Percentiles rank a stretch among this genome's conserved stretches.
These are phyloP conservation scores for Catunica adiposa DNA, from an alignment of 2,329 filamentous ascomycete species.

Conservation along the genomic window DNA sequence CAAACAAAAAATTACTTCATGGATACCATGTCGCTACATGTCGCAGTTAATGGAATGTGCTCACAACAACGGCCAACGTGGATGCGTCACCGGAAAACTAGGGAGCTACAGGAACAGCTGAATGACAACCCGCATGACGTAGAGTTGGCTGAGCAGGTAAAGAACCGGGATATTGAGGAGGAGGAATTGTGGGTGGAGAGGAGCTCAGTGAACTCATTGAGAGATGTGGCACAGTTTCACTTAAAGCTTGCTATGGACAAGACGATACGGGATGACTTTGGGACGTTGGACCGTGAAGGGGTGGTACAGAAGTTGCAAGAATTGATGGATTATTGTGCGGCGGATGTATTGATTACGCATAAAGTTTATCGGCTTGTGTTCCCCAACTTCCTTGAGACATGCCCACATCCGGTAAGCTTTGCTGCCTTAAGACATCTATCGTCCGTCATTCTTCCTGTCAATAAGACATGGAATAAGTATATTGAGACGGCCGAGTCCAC, in stretches of 20 bases:
- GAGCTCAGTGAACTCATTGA: constrained; percentile 86
- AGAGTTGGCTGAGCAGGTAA: constrained; percentile 55
- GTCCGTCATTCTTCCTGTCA: constrained; percentile 78
- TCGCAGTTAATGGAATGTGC: constrained; percentile 98
- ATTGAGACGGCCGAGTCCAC: constrained; percentile 69
- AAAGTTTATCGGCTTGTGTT: constrained; percentile 89
- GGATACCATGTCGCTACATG: constrained; percentile 96
- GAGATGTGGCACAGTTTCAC: constrained; percentile 93
- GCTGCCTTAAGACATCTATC: constrained; percentile 86
- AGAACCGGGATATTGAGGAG: constrained; percentile 55
- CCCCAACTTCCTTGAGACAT: constrained; percentile 72
- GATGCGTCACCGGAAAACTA: constrained; percentile 90
- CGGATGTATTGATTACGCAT: constrained; percentile 85
- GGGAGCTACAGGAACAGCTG: constrained; percentile 67
- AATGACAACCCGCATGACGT: constrained; percentile 52
- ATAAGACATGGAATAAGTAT: constrained; percentile 77
- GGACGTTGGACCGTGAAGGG: constrained; percentile 56
- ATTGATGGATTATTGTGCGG: constrained; percentile 83
- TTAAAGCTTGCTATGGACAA: constrained; percentile 87
- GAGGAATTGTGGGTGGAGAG: constrained; percentile 92
- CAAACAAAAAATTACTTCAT: constrained; percentile 78
- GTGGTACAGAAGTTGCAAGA: constrained; percentile 59
- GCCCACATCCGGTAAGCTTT: constrained; percentile 94
- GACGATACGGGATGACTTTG: constrained; percentile 69
- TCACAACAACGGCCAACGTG: constrained; percentile 89